Conservation (phyloP, 345 rosid species). For the Gossypium sturtianum region DNA sequence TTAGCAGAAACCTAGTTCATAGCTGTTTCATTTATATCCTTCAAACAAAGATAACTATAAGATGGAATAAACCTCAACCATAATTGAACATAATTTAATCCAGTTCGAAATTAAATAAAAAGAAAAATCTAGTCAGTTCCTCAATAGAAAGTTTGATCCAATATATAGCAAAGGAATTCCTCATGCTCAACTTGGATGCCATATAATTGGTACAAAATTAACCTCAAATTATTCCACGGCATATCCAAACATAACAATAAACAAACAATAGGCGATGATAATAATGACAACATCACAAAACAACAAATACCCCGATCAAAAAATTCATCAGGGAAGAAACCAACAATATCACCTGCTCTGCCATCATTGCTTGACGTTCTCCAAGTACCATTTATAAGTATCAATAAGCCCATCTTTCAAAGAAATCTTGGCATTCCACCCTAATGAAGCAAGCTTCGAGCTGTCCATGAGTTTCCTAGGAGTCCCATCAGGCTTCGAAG, state of each 20-base stretch:
- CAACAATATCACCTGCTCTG: not conserved
- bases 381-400: conserved; percentile 86
- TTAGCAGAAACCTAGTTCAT: not conserved
- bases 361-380: conserved; percentile 46
- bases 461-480: conserved; percentile 97
- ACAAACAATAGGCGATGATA: not conserved
- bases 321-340: not conserved
- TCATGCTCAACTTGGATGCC: not conserved
- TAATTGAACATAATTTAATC: not conserved
- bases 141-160: not conserved
- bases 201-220: conserved; percentile 1
- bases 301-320: conserved; percentile 1
- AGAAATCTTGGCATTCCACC: conserved; percentile 73
- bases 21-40: not conserved
- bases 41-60: not conserved
- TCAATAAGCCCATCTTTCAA: conserved; percentile 70
- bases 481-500: conserved; percentile 82
- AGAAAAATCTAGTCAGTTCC: not conserved
- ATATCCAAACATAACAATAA: not conserved
- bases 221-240: conserved; percentile 8
- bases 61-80: not conserved
- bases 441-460: conserved; percentile 68
- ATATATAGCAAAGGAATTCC: not conserved
- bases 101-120: not conserved
- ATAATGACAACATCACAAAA: not conserved